phyloP scores from a whole-genome alignment of 371 early-diverging fungal genomes.

The Mucor velutinosus region DNA sequence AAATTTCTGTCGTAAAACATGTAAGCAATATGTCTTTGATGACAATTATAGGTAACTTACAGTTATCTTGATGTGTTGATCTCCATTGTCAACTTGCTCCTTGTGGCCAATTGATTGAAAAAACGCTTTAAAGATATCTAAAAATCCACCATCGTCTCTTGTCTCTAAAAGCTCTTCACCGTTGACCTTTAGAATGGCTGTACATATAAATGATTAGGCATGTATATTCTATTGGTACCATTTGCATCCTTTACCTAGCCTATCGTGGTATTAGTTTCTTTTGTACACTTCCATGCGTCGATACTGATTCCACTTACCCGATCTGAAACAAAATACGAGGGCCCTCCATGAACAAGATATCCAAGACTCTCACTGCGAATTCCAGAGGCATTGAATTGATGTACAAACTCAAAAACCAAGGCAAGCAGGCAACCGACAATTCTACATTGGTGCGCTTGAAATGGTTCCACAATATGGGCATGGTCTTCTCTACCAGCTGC shows the following conservation, averaged over 20 bases:
- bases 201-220: background rate
- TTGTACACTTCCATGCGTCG: background rate
- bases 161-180: constrained; percentile 83
- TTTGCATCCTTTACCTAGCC: background rate
- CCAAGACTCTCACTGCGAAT: constrained; percentile 88
- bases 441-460: constrained; percentile 89
- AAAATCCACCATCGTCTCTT: constrained; percentile 90
- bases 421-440: constrained; percentile 91
- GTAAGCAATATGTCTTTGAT: background rate
- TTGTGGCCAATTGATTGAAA: constrained; percentile 71
- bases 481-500: constrained; percentile 73
- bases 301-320: constrained; percentile 49
- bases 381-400: constrained; percentile 92
- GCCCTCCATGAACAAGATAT: constrained; percentile 95
- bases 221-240: no score
- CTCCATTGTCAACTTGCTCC: constrained; percentile 56
- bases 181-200: constrained; percentile 89
- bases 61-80: constrained; percentile 58
- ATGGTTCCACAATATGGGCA: constrained; percentile 81
- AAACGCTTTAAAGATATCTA: constrained; percentile 78
- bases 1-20: constrained; percentile 60
- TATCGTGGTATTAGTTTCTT: background rate
- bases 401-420: constrained; percentile 96
- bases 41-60: constrained; percentile 19
- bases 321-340: constrained; percentile 93